Evolutionary conservation across 2,329 filamentous ascomycete genomes (phyloP).

Genomic region (Xylariaceae sp.): DNA sequence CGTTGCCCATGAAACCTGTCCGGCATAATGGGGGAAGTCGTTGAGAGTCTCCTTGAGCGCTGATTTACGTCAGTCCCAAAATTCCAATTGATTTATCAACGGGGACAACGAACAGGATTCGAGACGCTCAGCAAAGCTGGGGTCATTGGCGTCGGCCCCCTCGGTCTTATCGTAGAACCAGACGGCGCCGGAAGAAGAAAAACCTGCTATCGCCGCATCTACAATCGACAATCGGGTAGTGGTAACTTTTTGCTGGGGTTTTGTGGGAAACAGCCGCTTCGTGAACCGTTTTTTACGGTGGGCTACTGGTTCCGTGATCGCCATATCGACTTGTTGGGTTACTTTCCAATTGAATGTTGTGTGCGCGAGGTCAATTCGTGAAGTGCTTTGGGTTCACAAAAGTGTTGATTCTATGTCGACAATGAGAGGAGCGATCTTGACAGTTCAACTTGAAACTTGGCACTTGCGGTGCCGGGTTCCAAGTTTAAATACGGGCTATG

Average conservation of each 20-base stretch:
- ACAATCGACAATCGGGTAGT: slow-evolving; percentile 36
- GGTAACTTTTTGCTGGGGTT: slow-evolving; percentile 2
- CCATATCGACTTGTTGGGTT: not conserved
- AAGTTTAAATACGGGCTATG: no score
- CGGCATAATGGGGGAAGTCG: slow-evolving; percentile 40
- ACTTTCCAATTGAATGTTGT: no score
- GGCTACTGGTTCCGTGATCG: slow-evolving; percentile 7
- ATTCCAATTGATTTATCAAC: not conserved
- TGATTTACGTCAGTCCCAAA: slow-evolving; percentile 4
- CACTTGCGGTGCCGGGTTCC: no score
- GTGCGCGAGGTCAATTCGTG: no score
- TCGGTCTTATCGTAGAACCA: slow-evolving; percentile 38
- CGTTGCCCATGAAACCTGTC: slow-evolving; percentile 37
- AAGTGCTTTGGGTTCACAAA: no score
- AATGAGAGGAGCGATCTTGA: no score
- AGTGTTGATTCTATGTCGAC: no score
- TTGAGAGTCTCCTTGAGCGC: slow-evolving; percentile 35
- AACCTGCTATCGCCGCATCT: slow-evolving; percentile 40
- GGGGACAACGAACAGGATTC: slow-evolving; percentile 17
- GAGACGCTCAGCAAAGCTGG: slow-evolving; percentile 16
- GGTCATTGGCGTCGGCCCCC: slow-evolving; percentile 15
- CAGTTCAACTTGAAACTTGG: no score
- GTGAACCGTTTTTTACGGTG: slow-evolving; percentile 9
- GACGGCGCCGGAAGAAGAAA: slow-evolving; percentile 37
- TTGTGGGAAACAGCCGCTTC: slow-evolving; percentile 22